Percentiles rank a stretch among this genome's conserved stretches.
These are phyloP conservation scores for Mariannaea elegans DNA, from an alignment of 2,329 filamentous ascomycete genomes.

Conservation along the genomic window DNA sequence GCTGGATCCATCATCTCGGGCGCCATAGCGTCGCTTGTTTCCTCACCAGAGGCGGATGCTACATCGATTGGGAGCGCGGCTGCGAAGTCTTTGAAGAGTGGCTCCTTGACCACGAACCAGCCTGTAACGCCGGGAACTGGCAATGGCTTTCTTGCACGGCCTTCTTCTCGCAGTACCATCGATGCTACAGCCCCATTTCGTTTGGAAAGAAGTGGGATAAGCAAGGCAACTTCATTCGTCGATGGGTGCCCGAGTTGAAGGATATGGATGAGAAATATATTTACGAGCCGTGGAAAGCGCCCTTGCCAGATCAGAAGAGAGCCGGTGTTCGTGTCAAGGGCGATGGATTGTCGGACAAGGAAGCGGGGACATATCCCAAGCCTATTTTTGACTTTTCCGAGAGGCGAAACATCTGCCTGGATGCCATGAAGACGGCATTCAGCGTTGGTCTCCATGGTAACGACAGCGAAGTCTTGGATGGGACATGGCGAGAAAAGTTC, in stretches of 20 bases:
- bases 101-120: constrained; percentile 77
- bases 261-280: constrained; percentile 73
- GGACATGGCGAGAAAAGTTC: constrained; percentile 62
- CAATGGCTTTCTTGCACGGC: constrained; percentile 81
- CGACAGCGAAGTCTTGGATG: constrained; percentile 68
- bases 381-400: constrained; percentile 81
- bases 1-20: constrained; percentile 84
- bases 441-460: constrained; percentile 70
- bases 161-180: constrained; percentile 77
- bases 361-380: constrained; percentile 69
- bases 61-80: constrained; percentile 81
- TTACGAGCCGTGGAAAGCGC: constrained; percentile 82
- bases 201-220: constrained; percentile 83
- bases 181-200: constrained; percentile 74
- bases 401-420: constrained; percentile 68
- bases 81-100: constrained; percentile 81
- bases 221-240: constrained; percentile 69
- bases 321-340: constrained; percentile 71
- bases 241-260: constrained; percentile 73
- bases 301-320: constrained; percentile 72
- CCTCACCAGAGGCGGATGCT: constrained; percentile 81
- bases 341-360: constrained; percentile 54
- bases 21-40: constrained; percentile 83
- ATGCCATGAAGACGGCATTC: constrained; percentile 77
- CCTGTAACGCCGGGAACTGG: constrained; percentile 81